Percentiles rank a stretch among this genome's conserved stretches.
phyloP scores from a whole-genome alignment of 805 yeast genomes.

The Yarrowia phangngaensis region DNA sequence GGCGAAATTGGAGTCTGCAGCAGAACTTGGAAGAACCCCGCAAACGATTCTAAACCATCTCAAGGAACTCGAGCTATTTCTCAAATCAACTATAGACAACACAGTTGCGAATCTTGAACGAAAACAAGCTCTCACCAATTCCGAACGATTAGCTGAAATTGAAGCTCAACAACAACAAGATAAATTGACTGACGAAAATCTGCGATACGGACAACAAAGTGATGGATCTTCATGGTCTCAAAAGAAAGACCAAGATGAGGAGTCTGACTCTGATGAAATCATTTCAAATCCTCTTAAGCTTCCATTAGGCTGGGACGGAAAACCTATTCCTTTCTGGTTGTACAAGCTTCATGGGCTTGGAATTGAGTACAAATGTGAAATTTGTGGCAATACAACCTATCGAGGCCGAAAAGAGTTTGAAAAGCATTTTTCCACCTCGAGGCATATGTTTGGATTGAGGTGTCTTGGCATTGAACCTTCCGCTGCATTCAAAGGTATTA shows the following conservation, averaged over 20 bases:
- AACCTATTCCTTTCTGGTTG: conserved; percentile 90
- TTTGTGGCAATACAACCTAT: conserved; percentile 73
- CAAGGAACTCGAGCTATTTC: conserved; percentile 44
- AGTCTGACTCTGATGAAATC: conserved; percentile 40
- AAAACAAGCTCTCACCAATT: conserved; percentile 59
- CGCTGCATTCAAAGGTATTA: conserved; percentile 58
- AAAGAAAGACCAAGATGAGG: conserved; percentile 33
- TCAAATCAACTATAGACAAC: conserved; percentile 41
- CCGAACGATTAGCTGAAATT: conserved; percentile 59
- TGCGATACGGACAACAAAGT: conserved; percentile 28
- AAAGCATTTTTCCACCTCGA: conserved; percentile 66
- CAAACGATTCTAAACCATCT: conserved; percentile 35
- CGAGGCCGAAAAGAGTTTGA: conserved; percentile 70
- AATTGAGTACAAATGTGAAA: conserved; percentile 68
- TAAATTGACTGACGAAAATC: conserved; percentile 11
- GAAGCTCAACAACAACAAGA: conserved; percentile 38
- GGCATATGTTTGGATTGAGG: conserved; percentile 69
- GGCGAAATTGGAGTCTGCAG: no score
- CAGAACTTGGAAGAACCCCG: conserved; percentile 21
- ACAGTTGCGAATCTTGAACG: conserved; percentile 46
- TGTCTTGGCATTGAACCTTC: conserved; percentile 67
- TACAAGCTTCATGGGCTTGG: conserved; percentile 85
- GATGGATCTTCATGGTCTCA: conserved; percentile 16
- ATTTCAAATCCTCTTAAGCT: conserved; percentile 51
- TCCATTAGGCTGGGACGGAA: conserved; percentile 84